Base-by-base conservation (phyloP, 768 basidiomycete genomes). In the Podaxis sp. region DNA sequence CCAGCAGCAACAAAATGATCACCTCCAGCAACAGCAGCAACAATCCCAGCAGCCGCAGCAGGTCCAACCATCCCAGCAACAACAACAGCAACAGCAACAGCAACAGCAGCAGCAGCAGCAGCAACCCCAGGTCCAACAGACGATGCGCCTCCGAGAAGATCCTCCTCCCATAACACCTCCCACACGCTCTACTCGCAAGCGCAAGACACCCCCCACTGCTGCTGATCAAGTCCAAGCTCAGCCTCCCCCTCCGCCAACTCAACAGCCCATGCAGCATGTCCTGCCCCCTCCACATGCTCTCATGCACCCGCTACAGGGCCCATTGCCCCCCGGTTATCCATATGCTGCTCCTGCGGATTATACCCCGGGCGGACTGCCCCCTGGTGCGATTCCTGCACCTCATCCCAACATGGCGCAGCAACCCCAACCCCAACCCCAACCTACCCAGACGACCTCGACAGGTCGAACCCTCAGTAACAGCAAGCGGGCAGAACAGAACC, bases 401-500 rank as follows among this genome's bases (percentile, higher is more conserved):
- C 73, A 63, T 44, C 71, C 70, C 14, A 66, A 67, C 16, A 68
- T 67, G 53, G 67, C 68, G 0, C 67, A 65, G 27, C 70, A 67
- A 1, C 71, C 72, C 57, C 62, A 67, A 36, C 64, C 72, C 11
- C 73, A 72, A 56, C 69, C 71, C 7, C 69, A 70, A 5, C 69
- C 72, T 7, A n/a, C 42, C 5, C 66, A 68, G 59, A 46, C 35
- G 42, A 50, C 16, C 61, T 65, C 52, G 47, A 72, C 74, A 18
- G 80, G 81, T 25, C 79, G 91, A 50, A 74, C 84, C 10, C 78
- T 94, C 53, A 91, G 88, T 72, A 85, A 81, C 68, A 90, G 87
- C 70, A 95, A 94, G 70, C 84, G 94, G 9, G 94, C 94, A 46
- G 94, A 95, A 68, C 94, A 97, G 77, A 97, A 97, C 72, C 82